These are phyloP conservation scores for Tetrahymena elliotti DNA, from an alignment of 73 alveolate genomes.

Conservation along the genomic window DNA sequence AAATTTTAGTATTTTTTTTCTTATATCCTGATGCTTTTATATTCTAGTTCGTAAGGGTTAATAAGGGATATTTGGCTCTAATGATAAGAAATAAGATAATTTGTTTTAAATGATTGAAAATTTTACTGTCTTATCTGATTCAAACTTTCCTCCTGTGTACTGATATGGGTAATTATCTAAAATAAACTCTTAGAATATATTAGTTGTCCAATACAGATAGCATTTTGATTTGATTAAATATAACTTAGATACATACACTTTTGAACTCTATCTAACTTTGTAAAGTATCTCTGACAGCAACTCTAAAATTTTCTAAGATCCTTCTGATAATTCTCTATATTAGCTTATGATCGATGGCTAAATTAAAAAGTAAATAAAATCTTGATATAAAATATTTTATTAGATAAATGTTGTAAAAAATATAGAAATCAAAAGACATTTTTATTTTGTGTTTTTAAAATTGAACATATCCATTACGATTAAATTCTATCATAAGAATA, in stretches of 20 bases:
- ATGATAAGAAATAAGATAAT: too few relatives aligned
- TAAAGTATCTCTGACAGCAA: not conserved
- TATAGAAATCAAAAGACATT: not conserved
- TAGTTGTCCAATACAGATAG: not conserved
- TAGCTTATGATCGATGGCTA: not conserved
- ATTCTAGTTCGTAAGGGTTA: too few relatives aligned
- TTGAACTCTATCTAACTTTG: not conserved
- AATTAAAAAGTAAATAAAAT: not conserved
- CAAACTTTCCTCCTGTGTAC: too few relatives aligned
- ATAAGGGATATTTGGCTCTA: too few relatives aligned
- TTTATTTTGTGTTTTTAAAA: not conserved
- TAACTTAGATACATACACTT: not conserved
- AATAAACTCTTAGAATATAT: not conserved
- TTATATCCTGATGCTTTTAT: too few relatives aligned
- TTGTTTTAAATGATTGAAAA: too few relatives aligned
- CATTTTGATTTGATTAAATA: not conserved
- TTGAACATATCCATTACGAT: not conserved
- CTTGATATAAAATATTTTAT: too few relatives aligned
- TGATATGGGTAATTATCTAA: too few relatives aligned
- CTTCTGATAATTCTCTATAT: not conserved
- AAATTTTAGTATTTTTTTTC: too few relatives aligned
- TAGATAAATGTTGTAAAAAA: too few relatives aligned
- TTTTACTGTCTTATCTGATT: too few relatives aligned
- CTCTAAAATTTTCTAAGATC: not conserved
- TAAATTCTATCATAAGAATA: not conserved